A percentile compares a stretch with the other conserved stretches of the same genome.
Evolutionary conservation across 805 yeast species (phyloP).

Genomic region (Ogataea henricii): DNA sequence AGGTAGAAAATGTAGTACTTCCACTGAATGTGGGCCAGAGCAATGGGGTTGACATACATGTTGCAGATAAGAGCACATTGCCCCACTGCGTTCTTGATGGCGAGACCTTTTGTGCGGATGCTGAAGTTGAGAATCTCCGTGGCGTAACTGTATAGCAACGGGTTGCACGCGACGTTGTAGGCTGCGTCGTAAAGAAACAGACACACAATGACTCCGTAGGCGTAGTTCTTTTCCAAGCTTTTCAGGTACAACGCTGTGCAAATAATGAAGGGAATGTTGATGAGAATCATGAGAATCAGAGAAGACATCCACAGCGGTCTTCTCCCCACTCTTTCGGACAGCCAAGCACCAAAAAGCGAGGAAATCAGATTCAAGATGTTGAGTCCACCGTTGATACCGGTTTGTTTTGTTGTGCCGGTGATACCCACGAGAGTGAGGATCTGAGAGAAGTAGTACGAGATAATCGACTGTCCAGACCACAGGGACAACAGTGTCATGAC

Average conservation of each 20-base stretch:
- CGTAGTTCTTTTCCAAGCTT: conserved; percentile 43
- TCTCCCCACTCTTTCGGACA: conserved; percentile 34
- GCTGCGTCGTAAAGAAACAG: conserved; percentile 46
- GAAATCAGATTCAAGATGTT: conserved; percentile 46
- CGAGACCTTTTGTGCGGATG: conserved; percentile 7
- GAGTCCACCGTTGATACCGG: conserved; percentile 50
- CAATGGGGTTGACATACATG: conserved; percentile 35
- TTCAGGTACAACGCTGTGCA: conserved; percentile 47
- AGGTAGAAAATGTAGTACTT: conserved; percentile 37
- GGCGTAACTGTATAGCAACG: conserved; percentile 46
- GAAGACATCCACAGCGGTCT: conserved; percentile 39
- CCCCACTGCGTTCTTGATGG: background rate
- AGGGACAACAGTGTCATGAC: conserved; percentile 37
- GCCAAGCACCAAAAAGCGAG: conserved; percentile 31
- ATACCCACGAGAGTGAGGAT: conserved; percentile 55
- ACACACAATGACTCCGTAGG: conserved; percentile 51
- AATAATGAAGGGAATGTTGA: conserved; percentile 44
- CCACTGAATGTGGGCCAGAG: conserved; percentile 39
- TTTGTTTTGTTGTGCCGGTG: conserved; percentile 43
- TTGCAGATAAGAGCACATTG: conserved; percentile 28
- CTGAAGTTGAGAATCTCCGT: conserved; percentile 41
- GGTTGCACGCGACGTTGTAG: conserved; percentile 45
- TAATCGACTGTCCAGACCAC: conserved; percentile 46
- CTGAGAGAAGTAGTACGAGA: conserved; percentile 43
- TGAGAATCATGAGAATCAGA: conserved; percentile 37